Evolutionary conservation across 805 yeast genomes (phyloP).

Genomic region (Yamadazyma kitorensis): DNA sequence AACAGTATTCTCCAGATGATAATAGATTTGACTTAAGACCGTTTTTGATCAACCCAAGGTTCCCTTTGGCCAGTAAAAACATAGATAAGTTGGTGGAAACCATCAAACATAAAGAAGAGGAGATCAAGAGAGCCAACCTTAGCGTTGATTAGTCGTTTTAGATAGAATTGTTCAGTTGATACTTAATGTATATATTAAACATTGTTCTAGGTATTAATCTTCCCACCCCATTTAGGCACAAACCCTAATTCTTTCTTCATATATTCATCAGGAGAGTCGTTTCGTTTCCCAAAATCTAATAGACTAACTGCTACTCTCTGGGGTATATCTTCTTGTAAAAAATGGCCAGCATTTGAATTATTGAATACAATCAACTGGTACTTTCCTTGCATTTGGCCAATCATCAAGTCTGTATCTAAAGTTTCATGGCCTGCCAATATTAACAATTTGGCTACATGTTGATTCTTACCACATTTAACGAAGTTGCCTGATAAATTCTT

Average conservation of each 20-base stretch:
- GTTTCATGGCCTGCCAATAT: slow-evolving; percentile 87
- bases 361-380: slow-evolving; percentile 82
- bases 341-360: slow-evolving; percentile 67
- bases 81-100: slow-evolving; percentile 74
- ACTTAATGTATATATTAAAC: background rate
- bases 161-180: background rate
- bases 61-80: slow-evolving; percentile 84
- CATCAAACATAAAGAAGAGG: slow-evolving; percentile 43
- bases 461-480: slow-evolving; percentile 31
- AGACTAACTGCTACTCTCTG: slow-evolving; percentile 57
- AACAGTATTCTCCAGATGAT: slow-evolving; percentile 97
- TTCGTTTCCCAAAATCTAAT: slow-evolving; percentile 47
- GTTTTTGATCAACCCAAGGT: slow-evolving; percentile 86
- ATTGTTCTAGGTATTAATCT: slow-evolving; percentile 17
- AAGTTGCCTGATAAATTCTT: slow-evolving; percentile 55
- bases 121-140: slow-evolving; percentile 26
- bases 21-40: slow-evolving; percentile 95
- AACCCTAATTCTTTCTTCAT: slow-evolving; percentile 29
- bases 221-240: slow-evolving; percentile 40
- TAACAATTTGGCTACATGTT: slow-evolving; percentile 56
- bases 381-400: slow-evolving; percentile 98
- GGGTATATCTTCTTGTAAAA: slow-evolving; percentile 91
- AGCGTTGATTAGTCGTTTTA: slow-evolving; percentile 43
- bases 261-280: slow-evolving; percentile 32
- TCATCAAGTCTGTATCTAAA: slow-evolving; percentile 77